Percentiles rank a stretch among this genome's conserved stretches.
These are phyloP conservation scores for Torulaspora microellipsoides DNA, from an alignment of 805 yeast species.

Conservation along the genomic window DNA sequence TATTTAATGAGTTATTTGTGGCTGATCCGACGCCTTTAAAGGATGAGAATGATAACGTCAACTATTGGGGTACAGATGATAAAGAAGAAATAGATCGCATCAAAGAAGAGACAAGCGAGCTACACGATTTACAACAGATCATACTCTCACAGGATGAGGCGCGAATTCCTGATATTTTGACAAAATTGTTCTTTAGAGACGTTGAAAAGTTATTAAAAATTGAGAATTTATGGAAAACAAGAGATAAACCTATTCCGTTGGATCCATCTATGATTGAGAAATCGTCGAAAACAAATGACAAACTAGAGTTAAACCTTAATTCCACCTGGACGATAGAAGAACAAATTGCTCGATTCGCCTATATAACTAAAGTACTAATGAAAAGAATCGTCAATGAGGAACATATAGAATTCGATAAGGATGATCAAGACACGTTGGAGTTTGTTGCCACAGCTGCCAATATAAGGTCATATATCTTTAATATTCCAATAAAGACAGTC, in stretches of 20 bases:
- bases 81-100: constrained; percentile 60
- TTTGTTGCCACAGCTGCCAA: constrained; percentile 87
- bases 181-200: constrained; percentile 67
- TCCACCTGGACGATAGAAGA: constrained; percentile 59
- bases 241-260: constrained; percentile 66
- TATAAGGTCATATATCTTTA: constrained; percentile 64
- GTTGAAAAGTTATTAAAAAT: constrained; percentile 66
- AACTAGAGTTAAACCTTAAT: constrained; percentile 29
- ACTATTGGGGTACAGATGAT: constrained; percentile 56
- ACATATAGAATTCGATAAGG: constrained; percentile 76
- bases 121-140: constrained; percentile 45
- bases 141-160: constrained; percentile 31
- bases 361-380: constrained; percentile 48
- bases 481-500: constrained; percentile 65
- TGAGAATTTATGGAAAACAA: constrained; percentile 72
- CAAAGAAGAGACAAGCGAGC: constrained; percentile 62
- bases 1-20: constrained; percentile 76
- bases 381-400: constrained; percentile 38
- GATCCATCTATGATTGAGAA: constrained; percentile 22
- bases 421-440: constrained; percentile 84
- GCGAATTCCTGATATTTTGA: constrained; percentile 43
- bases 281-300: constrained; percentile 16
- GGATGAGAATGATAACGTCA: constrained; percentile 36
- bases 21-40: constrained; percentile 37
- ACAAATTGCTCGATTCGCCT: constrained; percentile 54